Evolutionary conservation across 768 basidiomycete species (phyloP), one percentile per base, ranked within the genome.

Genomic region (Tremella yokohamensis): DNA sequence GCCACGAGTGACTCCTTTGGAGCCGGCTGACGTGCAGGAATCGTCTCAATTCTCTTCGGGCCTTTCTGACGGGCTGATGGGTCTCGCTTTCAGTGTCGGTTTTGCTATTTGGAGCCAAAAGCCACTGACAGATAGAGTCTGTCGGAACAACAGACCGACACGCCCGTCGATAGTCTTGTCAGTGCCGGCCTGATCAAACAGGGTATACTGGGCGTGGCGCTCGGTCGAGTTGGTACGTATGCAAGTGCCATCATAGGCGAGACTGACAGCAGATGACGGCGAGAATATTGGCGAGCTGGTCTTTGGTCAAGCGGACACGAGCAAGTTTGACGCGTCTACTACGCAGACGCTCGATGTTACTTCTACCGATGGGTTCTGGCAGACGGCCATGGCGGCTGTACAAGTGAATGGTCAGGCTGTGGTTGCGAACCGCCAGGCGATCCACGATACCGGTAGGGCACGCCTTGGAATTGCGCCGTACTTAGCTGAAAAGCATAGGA

Each of bases 181-280:
- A 60, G 78, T 19, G 78, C 78, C 6, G 84, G 84, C 29, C 77
- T 83, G 52, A 84, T 91, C 56, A 61, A 77, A 25, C 79, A 81
- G 7, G 81, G 87, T 1, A 86, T 91, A 69, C 82, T 84, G 9
- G 87, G 88, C 8, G 90, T 83, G 82, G 90, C 87, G 78, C 84
- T 93, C 56, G 81, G 87, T 1, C 87, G 90, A 57, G 78, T 86
- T 34, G 80, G 62, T 63, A 19, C 38, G 62, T 63, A 19, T 25
- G 62, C 56, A 7, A 8, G 22, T 18, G 24, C 13, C 3, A 29
- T 8, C 47, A 4, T 26, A 8, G 29, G 8, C 16, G 39, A 20
- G 13, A 24, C 26, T 49, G 20, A 49, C 15, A 26, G 7, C 53
- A 64, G 63, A 56, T 20, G 63, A 65, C 39, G 63, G 63, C 9